Conservation (phyloP, 371 early-diverging fungal genomes). For the Mycotypha africana region DNA sequence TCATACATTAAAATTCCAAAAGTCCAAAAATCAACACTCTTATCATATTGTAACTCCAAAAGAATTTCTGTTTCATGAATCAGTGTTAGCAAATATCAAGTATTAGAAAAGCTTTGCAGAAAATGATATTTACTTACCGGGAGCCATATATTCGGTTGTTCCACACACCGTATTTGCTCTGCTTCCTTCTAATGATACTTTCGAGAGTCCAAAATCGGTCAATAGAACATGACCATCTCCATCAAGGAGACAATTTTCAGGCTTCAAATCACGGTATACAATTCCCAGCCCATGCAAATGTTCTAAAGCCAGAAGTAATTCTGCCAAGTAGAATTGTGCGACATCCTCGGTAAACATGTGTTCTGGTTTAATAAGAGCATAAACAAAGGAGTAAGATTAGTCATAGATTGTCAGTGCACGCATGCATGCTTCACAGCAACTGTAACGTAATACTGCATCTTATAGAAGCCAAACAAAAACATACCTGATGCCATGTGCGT, state of each 20-base stretch:
- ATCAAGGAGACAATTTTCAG: constrained; percentile 86
- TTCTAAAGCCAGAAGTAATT: constrained; percentile 81
- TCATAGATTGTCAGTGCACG: constrained; percentile 1
- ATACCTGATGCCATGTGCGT: constrained; percentile 39
- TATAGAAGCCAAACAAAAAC: too few species aligned
- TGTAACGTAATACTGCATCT: not conserved
- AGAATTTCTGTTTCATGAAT: constrained; percentile 57
- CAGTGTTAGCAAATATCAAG: too few species aligned
- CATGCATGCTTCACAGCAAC: not conserved
- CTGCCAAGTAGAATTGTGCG: constrained; percentile 80
- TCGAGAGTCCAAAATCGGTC: constrained; percentile 91
- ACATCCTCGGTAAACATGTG: constrained; percentile 75
- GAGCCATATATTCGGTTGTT: constrained; percentile 79
- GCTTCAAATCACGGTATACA: constrained; percentile 86
- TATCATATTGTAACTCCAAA: constrained; percentile 74
- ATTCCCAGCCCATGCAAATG: constrained; percentile 84
- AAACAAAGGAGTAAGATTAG: too few species aligned
- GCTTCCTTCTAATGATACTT: constrained; percentile 56
- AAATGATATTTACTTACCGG: constrained; percentile 21
- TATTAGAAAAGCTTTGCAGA: not conserved
- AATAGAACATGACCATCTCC: constrained; percentile 77
- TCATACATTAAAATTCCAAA: constrained; percentile 89
- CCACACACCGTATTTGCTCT: constrained; percentile 90
- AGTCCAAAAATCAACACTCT: constrained; percentile 92
- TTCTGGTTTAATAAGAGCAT: constrained; percentile 46